Evolutionary conservation across 129 eudicot genomes (phyloP).

Genomic region (Chrysanthemum lavandulifolium): DNA sequence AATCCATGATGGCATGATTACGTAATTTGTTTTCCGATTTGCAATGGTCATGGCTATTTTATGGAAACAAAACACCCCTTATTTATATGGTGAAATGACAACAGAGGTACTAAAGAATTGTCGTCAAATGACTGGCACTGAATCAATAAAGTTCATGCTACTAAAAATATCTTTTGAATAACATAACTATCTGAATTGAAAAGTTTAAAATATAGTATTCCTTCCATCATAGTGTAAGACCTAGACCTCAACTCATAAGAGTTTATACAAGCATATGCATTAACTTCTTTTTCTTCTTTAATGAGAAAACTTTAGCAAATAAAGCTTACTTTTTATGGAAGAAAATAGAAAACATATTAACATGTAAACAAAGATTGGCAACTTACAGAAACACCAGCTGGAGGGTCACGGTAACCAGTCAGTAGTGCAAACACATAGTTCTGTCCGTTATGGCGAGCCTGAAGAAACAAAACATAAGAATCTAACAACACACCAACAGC

Average conservation of each 20-base stretch:
- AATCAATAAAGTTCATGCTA: not conserved
- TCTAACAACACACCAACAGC: slow-evolving; percentile 3
- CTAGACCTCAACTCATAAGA: slow-evolving; percentile 3
- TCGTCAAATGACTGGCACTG: not conserved
- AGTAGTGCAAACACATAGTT: slow-evolving; percentile 85
- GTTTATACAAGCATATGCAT: slow-evolving; percentile 10
- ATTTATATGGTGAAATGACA: not conserved
- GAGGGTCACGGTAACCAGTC: slow-evolving; percentile 96
- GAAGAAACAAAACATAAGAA: slow-evolving; percentile 12
- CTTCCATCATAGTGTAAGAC: not conserved
- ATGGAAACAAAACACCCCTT: not conserved
- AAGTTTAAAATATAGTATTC: not conserved
- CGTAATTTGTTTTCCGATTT: not conserved
- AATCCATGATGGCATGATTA: not conserved
- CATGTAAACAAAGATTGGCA: slow-evolving; percentile 1
- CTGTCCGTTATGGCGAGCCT: slow-evolving; percentile 97
- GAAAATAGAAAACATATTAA: not conserved
- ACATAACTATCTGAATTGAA: not conserved
- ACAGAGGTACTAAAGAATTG: not conserved
- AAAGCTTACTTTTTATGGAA: not conserved
- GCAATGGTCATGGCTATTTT: slow-evolving; percentile 1
- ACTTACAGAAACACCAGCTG: slow-evolving; percentile 88
- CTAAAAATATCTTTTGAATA: not conserved
- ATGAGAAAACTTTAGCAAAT: not conserved
- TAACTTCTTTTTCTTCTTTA: not conserved